Evolutionary conservation across 2,329 filamentous ascomycete species (phyloP).

Genomic region (Emericellopsis cladophorae): DNA sequence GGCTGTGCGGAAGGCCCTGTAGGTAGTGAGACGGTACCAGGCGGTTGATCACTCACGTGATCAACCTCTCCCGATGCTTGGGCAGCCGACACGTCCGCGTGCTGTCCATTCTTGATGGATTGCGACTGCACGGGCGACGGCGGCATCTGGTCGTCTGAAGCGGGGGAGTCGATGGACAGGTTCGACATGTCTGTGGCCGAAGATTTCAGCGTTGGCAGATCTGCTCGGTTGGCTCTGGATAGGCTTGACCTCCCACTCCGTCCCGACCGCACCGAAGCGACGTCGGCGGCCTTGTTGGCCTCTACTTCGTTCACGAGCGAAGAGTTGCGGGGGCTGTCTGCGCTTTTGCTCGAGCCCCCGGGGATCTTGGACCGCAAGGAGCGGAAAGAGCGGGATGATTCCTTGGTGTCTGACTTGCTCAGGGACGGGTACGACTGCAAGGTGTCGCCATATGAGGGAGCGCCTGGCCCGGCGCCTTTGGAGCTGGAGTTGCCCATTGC

Average conservation of each 20-base stretch:
- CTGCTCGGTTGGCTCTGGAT: constrained; percentile 31
- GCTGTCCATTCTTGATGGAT: constrained; percentile 58
- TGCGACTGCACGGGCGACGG: constrained; percentile 80
- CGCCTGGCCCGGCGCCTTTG: constrained; percentile 34
- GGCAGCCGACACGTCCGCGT: constrained; percentile 61
- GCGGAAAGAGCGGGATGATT: constrained; percentile 77
- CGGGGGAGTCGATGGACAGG: constrained; percentile 24
- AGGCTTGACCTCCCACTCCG: constrained; percentile 42
- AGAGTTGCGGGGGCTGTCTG: constrained; percentile 73
- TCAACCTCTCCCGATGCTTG: constrained; percentile 86
- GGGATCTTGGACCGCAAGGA: constrained; percentile 84
- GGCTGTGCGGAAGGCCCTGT: constrained; percentile 52
- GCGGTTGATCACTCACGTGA: constrained; percentile 83
- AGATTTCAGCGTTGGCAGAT: constrained; percentile 26
- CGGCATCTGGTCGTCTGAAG: constrained; percentile 42
- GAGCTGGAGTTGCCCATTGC: constrained; percentile 69
- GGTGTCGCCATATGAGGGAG: constrained; percentile 26
- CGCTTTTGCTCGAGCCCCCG: constrained; percentile 42
- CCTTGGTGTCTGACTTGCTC: constrained; percentile 82
- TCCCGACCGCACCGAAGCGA: constrained; percentile 60
- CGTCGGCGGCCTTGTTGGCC: constrained; percentile 43
- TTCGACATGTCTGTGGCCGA: constrained; percentile 27
- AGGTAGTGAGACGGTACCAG: constrained; percentile 49
- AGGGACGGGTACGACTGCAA: constrained; percentile 86
- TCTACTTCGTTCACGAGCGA: constrained; percentile 14